Conservation (phyloP, 2,329 filamentous ascomycete species). For the Stemphylium vesicarium region DNA sequence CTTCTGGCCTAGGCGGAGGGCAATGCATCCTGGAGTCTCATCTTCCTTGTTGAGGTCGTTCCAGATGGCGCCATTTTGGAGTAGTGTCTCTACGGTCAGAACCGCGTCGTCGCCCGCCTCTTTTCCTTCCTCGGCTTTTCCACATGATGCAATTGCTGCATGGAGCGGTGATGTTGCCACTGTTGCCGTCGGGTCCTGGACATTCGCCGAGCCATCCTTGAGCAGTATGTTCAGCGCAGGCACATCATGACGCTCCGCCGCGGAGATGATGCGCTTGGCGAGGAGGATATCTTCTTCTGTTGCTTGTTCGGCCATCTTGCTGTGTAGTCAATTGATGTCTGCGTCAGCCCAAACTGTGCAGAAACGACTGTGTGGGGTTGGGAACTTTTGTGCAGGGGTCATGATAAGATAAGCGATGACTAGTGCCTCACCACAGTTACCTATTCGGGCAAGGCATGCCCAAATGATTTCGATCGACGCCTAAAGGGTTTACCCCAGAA, state of each 20-base stretch:
- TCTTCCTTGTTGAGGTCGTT: conserved; percentile 48
- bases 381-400: conserved; percentile 16
- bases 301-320: conserved; percentile 40
- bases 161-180: conserved; percentile 45
- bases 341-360: background rate
- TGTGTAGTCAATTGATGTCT: conserved; percentile 9
- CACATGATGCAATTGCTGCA: conserved; percentile 43
- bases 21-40: conserved; percentile 49
- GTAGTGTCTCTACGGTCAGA: conserved; percentile 39
- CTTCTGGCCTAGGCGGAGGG: conserved; percentile 40
- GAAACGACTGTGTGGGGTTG: conserved; percentile 17
- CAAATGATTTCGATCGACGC: background rate
- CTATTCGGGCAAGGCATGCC: conserved; percentile 6
- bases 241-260: conserved; percentile 45
- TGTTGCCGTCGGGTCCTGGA: conserved; percentile 44
- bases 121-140: conserved; percentile 38
- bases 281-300: conserved; percentile 47
- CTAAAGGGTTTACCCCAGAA: too few species aligned
- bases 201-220: conserved; percentile 46
- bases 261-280: conserved; percentile 46
- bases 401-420: conserved; percentile 18
- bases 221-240: conserved; percentile 43
- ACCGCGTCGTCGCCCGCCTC: conserved; percentile 36
- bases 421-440: conserved; percentile 19
- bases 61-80: conserved; percentile 49